Conservation (phyloP, 352 stramenopile species). For the Thalassiosira livingstoniorum region DNA sequence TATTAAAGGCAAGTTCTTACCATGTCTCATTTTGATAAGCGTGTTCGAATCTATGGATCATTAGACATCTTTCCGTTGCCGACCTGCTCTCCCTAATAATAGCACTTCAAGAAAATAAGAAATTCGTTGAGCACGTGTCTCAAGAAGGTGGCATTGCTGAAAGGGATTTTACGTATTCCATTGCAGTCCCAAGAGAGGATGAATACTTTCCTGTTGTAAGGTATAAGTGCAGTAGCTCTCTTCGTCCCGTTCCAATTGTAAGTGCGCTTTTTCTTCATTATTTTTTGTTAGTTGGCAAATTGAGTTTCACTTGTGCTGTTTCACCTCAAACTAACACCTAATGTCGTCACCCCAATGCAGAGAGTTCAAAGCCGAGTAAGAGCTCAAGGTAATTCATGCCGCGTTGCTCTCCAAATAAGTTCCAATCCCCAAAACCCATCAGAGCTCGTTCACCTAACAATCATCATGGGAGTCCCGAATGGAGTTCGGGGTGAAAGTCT, state of each 20-base stretch:
- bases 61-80: no score
- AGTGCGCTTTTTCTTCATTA: conserved; percentile 45
- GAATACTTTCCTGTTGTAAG: conserved; percentile 79
- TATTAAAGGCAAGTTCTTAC: no score
- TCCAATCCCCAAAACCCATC: conserved; percentile 83
- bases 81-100: no score
- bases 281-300: no score
- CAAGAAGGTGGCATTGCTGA: conserved; percentile 33
- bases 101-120: conserved; percentile 79
- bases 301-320: no score
- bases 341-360: conserved; percentile 52
- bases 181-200: conserved; percentile 72
- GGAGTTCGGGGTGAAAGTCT: conserved; percentile 70
- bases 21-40: no score
- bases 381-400: conserved; percentile 62
- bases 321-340: no score
- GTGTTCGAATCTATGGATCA: no score
- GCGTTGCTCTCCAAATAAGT: conserved; percentile 82
- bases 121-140: conserved; percentile 67
- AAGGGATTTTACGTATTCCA: conserved; percentile 57
- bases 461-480: conserved; percentile 79
- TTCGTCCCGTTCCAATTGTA: conserved; percentile 83
- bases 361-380: conserved; percentile 77
- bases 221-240: conserved; percentile 75
- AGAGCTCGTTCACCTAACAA: conserved; percentile 75